A percentile compares a stretch with the other conserved stretches of the same genome.
These are phyloP conservation scores for Rhypophila decipiens DNA, from an alignment of 495 filamentous ascomycete species.

Conservation along the genomic window DNA sequence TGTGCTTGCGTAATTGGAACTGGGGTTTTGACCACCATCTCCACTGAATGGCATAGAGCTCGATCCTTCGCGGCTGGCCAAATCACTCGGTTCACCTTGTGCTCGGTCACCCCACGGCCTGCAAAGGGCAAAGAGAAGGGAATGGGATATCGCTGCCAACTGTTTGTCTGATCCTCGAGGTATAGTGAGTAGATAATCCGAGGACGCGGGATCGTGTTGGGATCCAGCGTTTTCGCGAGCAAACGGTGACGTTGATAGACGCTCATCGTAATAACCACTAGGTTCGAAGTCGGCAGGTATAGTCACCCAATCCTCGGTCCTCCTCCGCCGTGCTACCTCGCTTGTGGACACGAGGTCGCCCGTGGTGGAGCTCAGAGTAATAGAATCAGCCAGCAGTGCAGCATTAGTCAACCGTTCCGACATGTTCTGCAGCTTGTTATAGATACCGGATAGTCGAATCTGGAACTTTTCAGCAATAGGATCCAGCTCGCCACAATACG, in stretches of 20 bases:
- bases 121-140: conserved; percentile 16
- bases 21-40: conserved; percentile 2
- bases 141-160: conserved; percentile 3
- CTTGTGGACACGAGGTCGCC: no score
- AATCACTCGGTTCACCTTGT: not conserved
- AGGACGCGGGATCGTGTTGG: not conserved
- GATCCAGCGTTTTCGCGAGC: no score
- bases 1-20: no score
- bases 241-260: no score
- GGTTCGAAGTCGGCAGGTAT: conserved; percentile 11
- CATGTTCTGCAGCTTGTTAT: conserved; percentile 2
- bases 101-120: conserved; percentile 12
- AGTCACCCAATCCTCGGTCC: conserved; percentile 17
- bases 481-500: conserved; percentile 17
- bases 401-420: not conserved
- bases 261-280: not conserved
- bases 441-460: conserved; percentile 16
- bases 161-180: conserved; percentile 5
- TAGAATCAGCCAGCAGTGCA: no score
- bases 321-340: no score
- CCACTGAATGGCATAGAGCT: conserved; percentile 1
- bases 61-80: not conserved
- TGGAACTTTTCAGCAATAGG: conserved; percentile 17
- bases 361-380: no score
- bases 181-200: conserved; percentile 14